A percentile compares a stretch with the other conserved stretches of the same genome.
Conservation (phyloP, 768 basidiomycete genomes). For the Saitozyma sp. region DNA sequence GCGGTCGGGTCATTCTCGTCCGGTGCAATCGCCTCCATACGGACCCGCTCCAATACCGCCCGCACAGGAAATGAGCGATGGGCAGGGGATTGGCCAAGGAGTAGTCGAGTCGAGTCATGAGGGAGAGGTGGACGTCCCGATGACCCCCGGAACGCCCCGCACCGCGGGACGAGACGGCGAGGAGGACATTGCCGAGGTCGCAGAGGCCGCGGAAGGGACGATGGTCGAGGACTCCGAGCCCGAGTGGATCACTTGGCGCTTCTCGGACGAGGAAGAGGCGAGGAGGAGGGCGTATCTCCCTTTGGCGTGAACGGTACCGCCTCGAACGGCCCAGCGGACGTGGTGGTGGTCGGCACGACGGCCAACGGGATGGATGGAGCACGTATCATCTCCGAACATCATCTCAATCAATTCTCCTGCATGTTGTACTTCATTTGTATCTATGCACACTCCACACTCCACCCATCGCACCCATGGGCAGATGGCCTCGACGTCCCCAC, state of each 20-base stretch:
- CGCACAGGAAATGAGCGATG: neutral
- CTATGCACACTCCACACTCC: neutral
- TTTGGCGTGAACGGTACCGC: conserved; percentile 12
- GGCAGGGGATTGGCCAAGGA: neutral
- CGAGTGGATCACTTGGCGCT: conserved; percentile 39
- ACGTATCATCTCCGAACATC: too few species aligned
- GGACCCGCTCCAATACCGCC: neutral
- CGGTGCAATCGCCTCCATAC: neutral
- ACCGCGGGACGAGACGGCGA: neutral
- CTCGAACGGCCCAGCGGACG: too few species aligned
- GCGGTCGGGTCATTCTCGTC: neutral
- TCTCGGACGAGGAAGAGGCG: conserved; percentile 32
- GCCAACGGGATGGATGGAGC: too few species aligned
- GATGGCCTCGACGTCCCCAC: too few species aligned
- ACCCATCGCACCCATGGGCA: too few species aligned
- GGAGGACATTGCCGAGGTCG: neutral
- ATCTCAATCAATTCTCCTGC: neutral
- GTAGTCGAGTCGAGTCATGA: neutral
- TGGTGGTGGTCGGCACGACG: too few species aligned
- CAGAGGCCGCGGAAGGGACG: neutral
- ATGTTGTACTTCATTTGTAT: neutral
- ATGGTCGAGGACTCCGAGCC: neutral
- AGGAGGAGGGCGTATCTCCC: conserved; percentile 39
- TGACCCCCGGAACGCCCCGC: neutral
- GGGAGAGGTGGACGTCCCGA: neutral